Base-by-base conservation (phyloP, 331 rosid genomes). In the Saraca asoca region DNA sequence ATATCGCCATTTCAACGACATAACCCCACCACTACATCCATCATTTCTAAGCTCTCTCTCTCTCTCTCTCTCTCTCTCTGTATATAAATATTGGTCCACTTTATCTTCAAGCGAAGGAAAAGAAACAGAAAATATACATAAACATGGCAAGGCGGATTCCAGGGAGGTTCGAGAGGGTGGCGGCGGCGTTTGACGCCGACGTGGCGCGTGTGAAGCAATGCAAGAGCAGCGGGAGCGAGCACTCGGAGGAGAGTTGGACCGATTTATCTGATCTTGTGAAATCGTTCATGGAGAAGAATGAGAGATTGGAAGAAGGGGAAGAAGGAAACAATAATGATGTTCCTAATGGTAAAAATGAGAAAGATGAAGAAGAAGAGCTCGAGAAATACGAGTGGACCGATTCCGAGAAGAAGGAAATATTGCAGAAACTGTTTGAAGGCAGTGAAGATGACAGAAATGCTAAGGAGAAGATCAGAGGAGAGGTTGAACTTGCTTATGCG, bases 201-300 rank as follows among this genome's bases (percentile, higher is more conserved):
- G 81, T 66, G 56, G 77, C 86, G 0, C 68, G 83, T 44, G 59
- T 70, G 70, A 72, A 80, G 78, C 72, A 51, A 33, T 83, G 92
- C 65, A 87, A 86, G 82, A 88, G 91, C 73, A 89, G 96, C 51
- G 97, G 97, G 7, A 90, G 97, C 74, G 97, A 94, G 80, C 88
- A 88, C 75, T 90, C 92, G 38, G 79, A 83, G 12, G 96, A 86
- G 69, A 87, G 88, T 15, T 61, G 59, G 0, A n/a, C 75, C 0
- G 85, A 90, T 57, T 79, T 90, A 58, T 90, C 87, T 5, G 85
- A 81, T 68, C 89, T 94, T 2, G 96, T 88, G 12, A 73, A 86
- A 5, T 94, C 99, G 7, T 94, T 88, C 58, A 86, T 94, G 78
- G 86, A 81, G 75, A 69, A 68, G 20, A 70, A 31, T 2, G 87